Evolutionary conservation across 2,329 filamentous ascomycete species (phyloP).

Genomic region (Sclerotinia nivalis): DNA sequence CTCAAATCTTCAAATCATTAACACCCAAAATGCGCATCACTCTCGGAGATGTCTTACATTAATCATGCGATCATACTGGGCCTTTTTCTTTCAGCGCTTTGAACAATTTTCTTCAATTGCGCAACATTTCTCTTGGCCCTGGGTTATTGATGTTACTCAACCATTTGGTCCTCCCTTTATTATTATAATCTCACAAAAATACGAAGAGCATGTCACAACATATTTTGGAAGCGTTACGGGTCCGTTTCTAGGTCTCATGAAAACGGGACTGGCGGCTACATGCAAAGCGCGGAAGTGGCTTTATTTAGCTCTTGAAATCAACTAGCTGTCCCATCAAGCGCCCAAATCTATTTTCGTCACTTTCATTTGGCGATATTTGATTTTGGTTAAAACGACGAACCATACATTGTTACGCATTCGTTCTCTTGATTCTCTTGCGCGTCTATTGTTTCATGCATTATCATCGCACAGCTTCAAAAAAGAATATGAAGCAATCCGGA

Average conservation of each 20-base stretch:
- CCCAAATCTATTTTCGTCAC: constrained; percentile 17
- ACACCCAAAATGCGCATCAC: background rate
- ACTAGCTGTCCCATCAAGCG: constrained; percentile 18
- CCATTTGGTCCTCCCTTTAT: background rate
- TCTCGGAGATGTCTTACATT: constrained; percentile 21
- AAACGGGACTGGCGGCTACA: constrained; percentile 21
- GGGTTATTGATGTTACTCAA: background rate
- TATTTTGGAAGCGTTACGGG: constrained; percentile 15
- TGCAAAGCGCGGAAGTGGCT: constrained; percentile 18
- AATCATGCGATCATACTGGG: constrained; percentile 21
- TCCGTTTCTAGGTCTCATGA: constrained; percentile 13
- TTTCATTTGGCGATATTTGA: background rate
- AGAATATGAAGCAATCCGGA: background rate
- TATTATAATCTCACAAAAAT: constrained; percentile 12
- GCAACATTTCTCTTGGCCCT: constrained; percentile 15
- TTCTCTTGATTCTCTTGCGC: constrained; percentile 1
- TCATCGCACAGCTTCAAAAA: background rate
- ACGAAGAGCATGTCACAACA: constrained; percentile 7
- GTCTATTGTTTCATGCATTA: constrained; percentile 15
- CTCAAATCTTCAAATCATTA: constrained; percentile 12
- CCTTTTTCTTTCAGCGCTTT: constrained; percentile 6
- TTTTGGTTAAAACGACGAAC: background rate
- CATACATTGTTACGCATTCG: background rate
- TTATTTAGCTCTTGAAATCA: constrained; percentile 1
- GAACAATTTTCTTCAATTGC: background rate